Base-by-base conservation (phyloP, 2,329 filamentous ascomycete species). In the Phaeosphaeriaceae sp. region DNA sequence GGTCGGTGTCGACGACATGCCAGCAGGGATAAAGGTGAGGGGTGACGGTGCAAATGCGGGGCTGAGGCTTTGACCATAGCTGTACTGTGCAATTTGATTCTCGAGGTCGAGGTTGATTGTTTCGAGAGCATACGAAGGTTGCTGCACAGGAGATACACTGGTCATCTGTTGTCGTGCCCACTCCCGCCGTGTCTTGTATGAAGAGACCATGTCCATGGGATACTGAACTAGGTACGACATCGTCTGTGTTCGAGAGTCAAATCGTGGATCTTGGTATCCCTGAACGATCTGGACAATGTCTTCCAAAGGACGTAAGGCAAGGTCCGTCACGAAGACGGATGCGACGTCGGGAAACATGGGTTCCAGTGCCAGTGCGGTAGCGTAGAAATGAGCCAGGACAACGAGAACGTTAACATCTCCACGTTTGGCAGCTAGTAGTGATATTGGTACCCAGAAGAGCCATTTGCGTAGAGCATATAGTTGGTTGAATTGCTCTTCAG, bases 361-460 rank as follows among this genome's bases (percentile, higher is more conserved):
- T 75, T 97, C 92, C 75, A 97, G 84, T 32, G 91, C 85, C 51
- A 97, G 80, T 3, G 91, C 92, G 15, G 92, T 86, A 0, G 90
- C 92, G 76, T 96, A 97, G 72, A 96, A 91, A 69, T 97, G 90
- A 9, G 92, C 89, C 46, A 97, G 86, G 54, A 95, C 87, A 43
- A 96, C 81, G 59, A 97, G 81, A 1, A 91, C 88, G 51, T 85
- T 89, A 18, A 89, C 83, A 58, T 93, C 91, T 29, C 85, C 84
- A 42, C 87, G 85, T 38, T 87, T 88, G 57, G 87, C 85, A 69
- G 93, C 88, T 20, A 97, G 81, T 63, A 92, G 88, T 59, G 87
- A 86, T 28, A 96, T 87, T 1, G 94, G 94, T 46, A 96, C 85
- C 92, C 93, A 97, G 76, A 97, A 96, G 13, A 97, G 83, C 92